Evolutionary conservation across 2,329 filamentous ascomycete species (phyloP).

Genomic region (Shiraia bambusicola): DNA sequence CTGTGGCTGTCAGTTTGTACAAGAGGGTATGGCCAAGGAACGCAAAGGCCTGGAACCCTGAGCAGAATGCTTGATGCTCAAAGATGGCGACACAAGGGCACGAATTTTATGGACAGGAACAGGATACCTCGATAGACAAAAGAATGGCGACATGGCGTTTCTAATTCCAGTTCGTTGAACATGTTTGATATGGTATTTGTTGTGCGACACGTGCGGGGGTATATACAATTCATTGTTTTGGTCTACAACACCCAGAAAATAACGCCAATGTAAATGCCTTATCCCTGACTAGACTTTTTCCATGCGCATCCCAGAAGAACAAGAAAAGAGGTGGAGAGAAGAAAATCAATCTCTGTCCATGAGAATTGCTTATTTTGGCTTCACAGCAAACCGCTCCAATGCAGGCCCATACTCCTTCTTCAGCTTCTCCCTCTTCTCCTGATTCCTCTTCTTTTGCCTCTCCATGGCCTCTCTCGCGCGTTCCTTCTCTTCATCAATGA

Average conservation of each 20-base stretch:
- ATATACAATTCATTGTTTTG: too few relatives aligned
- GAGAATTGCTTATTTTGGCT: conserved; percentile 41
- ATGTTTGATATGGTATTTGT: too few relatives aligned
- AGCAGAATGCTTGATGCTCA: conserved; percentile 4
- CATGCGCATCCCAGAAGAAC: not conserved
- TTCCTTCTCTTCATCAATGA: conserved; percentile 93
- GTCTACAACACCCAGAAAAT: too few relatives aligned
- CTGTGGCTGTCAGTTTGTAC: conserved; percentile 76
- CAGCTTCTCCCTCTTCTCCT: conserved; percentile 51
- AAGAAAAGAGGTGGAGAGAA: too few relatives aligned
- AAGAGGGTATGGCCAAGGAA: conserved; percentile 65
- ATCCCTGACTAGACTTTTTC: not conserved
- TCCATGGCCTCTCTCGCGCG: conserved; percentile 80
- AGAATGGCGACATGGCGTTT: conserved; percentile 11
- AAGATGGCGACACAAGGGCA: conserved; percentile 13
- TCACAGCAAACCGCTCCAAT: conserved; percentile 79
- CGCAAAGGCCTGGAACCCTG: conserved; percentile 52
- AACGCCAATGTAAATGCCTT: too few relatives aligned
- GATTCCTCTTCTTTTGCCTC: conserved; percentile 61
- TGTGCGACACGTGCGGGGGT: too few relatives aligned
- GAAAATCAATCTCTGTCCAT: conserved; percentile 1
- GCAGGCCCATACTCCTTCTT: conserved; percentile 80
- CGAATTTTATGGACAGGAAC: conserved; percentile 12
- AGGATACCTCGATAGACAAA: conserved; percentile 19
- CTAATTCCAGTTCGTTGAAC: not conserved